These are phyloP conservation scores for Phytophthora cajani DNA, from an alignment of 352 stramenopile species.

Conservation along the genomic window DNA sequence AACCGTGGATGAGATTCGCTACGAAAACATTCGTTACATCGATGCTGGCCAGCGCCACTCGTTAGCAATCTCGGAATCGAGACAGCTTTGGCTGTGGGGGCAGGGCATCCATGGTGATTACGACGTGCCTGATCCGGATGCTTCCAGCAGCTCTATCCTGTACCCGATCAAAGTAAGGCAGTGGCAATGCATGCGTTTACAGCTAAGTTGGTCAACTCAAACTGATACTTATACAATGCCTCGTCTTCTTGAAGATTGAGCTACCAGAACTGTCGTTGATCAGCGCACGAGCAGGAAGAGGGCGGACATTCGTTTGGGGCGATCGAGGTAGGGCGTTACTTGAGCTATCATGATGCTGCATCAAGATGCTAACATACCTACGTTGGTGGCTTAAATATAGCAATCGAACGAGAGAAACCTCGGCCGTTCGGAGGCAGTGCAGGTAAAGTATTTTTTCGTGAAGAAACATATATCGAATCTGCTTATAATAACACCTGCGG, in stretches of 20 bases:
- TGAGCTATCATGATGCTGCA: not conserved
- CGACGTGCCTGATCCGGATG: slow-evolving; percentile 46
- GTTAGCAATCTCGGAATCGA: slow-evolving; percentile 65
- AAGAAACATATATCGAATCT: not conserved
- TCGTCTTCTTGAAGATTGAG: slow-evolving; percentile 42
- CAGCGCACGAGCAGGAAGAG: slow-evolving; percentile 60
- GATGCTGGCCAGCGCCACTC: slow-evolving; percentile 76
- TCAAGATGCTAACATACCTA: not conserved
- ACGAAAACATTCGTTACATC: slow-evolving; percentile 63
- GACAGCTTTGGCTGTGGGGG: slow-evolving; percentile 78
- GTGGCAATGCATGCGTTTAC: not conserved
- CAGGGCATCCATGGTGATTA: slow-evolving; percentile 69
- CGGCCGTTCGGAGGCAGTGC: slow-evolving; percentile 53
- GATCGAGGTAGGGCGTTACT: slow-evolving; percentile 55
- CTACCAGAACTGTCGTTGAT: slow-evolving; percentile 61
- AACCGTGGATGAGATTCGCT: slow-evolving; percentile 72
- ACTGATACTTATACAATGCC: not conserved
- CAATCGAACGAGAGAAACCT: slow-evolving; percentile 33
- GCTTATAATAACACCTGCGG: not conserved
- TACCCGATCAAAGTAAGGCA: slow-evolving; percentile 55
- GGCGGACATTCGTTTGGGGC: slow-evolving; percentile 80
- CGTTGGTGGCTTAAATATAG: slow-evolving; percentile 12
- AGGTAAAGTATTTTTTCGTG: slow-evolving; percentile 23
- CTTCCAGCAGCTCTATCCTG: slow-evolving; percentile 58
- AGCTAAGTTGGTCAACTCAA: not conserved